Percentiles rank a stretch among this genome's conserved stretches.
phyloP scores from a whole-genome alignment of 2,329 filamentous ascomycete species.

The Coleophoma crateriformis region DNA sequence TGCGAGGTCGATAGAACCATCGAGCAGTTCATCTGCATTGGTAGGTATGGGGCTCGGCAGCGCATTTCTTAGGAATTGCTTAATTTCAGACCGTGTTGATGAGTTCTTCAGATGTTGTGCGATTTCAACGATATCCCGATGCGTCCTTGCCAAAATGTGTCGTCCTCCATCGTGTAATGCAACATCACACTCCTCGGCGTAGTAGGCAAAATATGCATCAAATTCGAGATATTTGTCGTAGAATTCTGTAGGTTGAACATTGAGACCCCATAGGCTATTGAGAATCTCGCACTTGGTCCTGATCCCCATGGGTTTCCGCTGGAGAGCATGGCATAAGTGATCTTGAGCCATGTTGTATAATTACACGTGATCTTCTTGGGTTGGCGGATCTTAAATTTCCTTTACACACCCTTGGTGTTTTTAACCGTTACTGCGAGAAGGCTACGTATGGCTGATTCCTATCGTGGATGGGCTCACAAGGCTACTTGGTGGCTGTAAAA shows the following conservation, averaged over 20 bases:
- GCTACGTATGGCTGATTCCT: too few species aligned
- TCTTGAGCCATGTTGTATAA: too few species aligned
- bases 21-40: too few species aligned
- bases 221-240: not conserved
- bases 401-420: too few species aligned
- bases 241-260: not conserved
- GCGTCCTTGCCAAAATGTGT: constrained; percentile 1
- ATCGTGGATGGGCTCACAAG: too few species aligned
- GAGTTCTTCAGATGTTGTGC: not conserved
- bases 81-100: not conserved
- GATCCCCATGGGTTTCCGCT: not conserved
- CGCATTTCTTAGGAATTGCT: too few species aligned
- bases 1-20: constrained; percentile 8
- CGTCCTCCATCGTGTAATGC: constrained; percentile 5
- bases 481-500: too few species aligned
- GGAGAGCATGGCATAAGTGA: too few species aligned
- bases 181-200: constrained; percentile 5
- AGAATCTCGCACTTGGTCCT: constrained; percentile 5
- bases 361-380: too few species aligned
- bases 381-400: too few species aligned
- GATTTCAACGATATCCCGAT: constrained; percentile 4
- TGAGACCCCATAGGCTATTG: constrained; percentile 1
- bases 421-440: too few species aligned
- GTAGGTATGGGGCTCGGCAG: too few species aligned
- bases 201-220: constrained; percentile 8